Percentiles rank a stretch among this genome's conserved stretches.
phyloP scores from a whole-genome alignment of 139 green algal species.

The Microglena sp. region DNA sequence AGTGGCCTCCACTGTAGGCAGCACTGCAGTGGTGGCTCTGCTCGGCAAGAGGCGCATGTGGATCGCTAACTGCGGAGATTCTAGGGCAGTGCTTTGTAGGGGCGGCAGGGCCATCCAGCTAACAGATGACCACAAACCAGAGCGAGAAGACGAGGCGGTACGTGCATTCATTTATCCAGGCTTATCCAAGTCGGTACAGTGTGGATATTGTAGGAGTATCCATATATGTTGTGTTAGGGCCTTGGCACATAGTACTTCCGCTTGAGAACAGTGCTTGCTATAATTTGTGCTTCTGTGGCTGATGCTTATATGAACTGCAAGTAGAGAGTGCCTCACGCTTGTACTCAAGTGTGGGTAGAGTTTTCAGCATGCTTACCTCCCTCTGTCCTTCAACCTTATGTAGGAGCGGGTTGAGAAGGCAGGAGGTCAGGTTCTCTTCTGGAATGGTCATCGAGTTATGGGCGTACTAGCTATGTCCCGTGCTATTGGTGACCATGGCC shows the following conservation, averaged over 20 bases:
- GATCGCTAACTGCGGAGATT: slow-evolving; percentile 65
- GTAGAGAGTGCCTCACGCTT: too few relatives aligned
- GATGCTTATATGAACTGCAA: too few relatives aligned
- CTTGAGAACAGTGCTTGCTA: too few relatives aligned
- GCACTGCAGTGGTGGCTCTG: slow-evolving; percentile 66
- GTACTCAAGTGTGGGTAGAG: too few relatives aligned
- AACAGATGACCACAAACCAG: slow-evolving; percentile 53
- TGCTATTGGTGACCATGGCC: slow-evolving; percentile 61
- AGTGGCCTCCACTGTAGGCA: slow-evolving; percentile 59
- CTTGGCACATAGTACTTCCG: too few relatives aligned
- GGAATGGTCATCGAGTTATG: slow-evolving; percentile 71
- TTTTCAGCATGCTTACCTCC: too few relatives aligned
- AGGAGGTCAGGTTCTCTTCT: slow-evolving; percentile 70
- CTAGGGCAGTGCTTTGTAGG: slow-evolving; percentile 50
- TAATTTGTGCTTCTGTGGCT: too few relatives aligned
- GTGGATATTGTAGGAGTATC: too few relatives aligned
- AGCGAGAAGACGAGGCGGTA: slow-evolving; percentile 3
- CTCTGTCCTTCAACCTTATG: too few relatives aligned
- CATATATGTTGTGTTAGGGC: too few relatives aligned
- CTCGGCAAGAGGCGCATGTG: slow-evolving; percentile 39
- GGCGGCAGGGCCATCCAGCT: slow-evolving; percentile 39
- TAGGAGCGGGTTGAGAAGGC: slow-evolving; percentile 58
- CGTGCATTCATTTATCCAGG: not conserved
- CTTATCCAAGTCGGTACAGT: not conserved
- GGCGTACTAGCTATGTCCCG: slow-evolving; percentile 72